Base-by-base conservation (phyloP, 169 alveolate genomes). In the Plasmodium chabaudi region DNA sequence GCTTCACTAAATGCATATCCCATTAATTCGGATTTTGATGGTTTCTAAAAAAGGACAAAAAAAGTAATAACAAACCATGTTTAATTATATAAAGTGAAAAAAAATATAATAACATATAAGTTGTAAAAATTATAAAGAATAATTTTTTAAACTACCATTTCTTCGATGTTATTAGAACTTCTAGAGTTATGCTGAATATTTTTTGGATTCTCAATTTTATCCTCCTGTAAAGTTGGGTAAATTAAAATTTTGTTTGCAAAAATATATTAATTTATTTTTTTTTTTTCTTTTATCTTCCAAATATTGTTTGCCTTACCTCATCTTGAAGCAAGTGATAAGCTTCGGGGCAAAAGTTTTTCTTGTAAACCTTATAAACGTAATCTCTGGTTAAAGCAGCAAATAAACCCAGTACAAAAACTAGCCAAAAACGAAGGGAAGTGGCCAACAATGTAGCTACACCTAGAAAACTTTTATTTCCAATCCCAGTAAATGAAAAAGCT, bases 1-100 rank as follows among this genome's bases (percentile, higher is more conserved):
- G 77, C 90, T 82, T 82, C 90, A 60, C 90, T 82, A 27, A 82
- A 82, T 61, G 90, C 90, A 23, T 82, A 82, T 68, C 90, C 90
- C 7, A 82, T 39, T 5, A 84, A 68, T 57, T 69, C 69, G 61
- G 65, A 82, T 17, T 67, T 82, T 55, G 53, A 71, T 44, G 19
- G 34, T 67, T 23, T 68, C 90, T 82, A 25, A 59, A 49, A 82
- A 56, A 53, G 27, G 27, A 17, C 7, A 0, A 77, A 57, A 46
- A 3, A 34, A 47, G 21, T 55, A 67, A 65, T 3, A 1, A 25
- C 44, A 13, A 60, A 74, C 3, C 39, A 13, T 21, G 1, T 0
- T 19, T 63, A 61, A 69, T 15, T 12, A 19, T 17, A 51, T 25
- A 51, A 10, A 71, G 9, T 34, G 13, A 56, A 25, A 34, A 34